Conservation (phyloP, 2,329 filamentous ascomycete species). For the Phoma sp. region DNA sequence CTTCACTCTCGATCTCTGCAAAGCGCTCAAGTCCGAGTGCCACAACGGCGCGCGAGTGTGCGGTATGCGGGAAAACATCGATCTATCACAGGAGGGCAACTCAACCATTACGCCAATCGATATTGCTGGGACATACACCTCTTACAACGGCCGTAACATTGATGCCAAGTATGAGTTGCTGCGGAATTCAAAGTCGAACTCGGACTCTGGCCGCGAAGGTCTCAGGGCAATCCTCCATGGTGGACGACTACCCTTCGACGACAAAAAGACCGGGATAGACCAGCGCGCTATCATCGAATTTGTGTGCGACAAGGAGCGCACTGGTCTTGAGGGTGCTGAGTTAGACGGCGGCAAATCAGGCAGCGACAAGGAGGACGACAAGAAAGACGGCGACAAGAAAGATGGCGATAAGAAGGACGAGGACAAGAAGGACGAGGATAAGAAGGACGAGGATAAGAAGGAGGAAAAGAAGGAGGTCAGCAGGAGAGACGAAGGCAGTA, state of each 20-base stretch:
- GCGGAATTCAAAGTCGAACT: conserved; percentile 68
- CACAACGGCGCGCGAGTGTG: conserved; percentile 78
- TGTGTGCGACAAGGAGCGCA: conserved; percentile 75
- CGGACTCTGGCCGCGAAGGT: conserved; percentile 74
- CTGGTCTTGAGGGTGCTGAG: conserved; percentile 75
- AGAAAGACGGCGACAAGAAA: conserved; percentile 33
- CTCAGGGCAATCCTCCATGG: conserved; percentile 73
- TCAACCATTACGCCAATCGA: conserved; percentile 67
- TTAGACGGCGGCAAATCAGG: conserved; percentile 18
- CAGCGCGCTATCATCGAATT: conserved; percentile 87
- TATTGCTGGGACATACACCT: conserved; percentile 75
- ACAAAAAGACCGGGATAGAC: conserved; percentile 57
- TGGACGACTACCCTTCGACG: conserved; percentile 57
- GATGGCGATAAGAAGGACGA: conserved; percentile 36
- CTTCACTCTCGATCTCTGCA: conserved; percentile 82
- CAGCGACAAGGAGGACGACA: conserved; percentile 23
- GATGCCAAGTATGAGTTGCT: conserved; percentile 73
- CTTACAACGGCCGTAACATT: conserved; percentile 62
- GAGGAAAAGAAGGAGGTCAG: conserved; percentile 25
- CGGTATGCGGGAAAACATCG: conserved; percentile 69
- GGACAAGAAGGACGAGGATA: conserved; percentile 22
- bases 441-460: conserved; percentile 41
- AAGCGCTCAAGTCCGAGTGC: conserved; percentile 70
- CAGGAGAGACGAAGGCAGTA: conserved; percentile 43
- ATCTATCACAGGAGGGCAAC: conserved; percentile 58